Conservation (phyloP, 225 moss, liverwort and hornwort species). For the Marchantia polymorpha region DNA sequence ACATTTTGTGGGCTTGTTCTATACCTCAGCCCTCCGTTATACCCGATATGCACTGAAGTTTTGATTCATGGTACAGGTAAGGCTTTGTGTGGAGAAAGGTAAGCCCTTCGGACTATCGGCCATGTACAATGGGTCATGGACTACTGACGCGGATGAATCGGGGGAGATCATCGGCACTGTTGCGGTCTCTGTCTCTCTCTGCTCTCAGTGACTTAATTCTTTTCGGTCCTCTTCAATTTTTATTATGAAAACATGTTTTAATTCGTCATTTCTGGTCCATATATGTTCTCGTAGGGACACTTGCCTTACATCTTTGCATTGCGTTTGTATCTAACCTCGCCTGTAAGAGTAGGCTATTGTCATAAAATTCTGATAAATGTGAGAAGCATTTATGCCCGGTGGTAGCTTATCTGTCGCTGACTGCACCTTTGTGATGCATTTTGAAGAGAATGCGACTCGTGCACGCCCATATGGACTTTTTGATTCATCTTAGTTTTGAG, state of each 20-base stretch:
- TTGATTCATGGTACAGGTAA: slow-evolving; percentile 30
- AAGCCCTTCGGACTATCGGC: slow-evolving; percentile 49
- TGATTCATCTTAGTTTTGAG: neutral
- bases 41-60: no score
- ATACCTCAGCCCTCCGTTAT: neutral
- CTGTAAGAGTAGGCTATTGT: no score
- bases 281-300: no score
- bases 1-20: neutral
- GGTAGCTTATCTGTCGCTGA: neutral
- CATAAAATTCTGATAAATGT: neutral
- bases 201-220: no score
- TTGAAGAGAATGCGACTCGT: neutral
- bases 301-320: no score
- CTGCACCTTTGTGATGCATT: neutral
- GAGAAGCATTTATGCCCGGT: neutral
- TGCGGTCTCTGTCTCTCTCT: slow-evolving; percentile 30
- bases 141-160: slow-evolving; percentile 23
- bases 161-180: slow-evolving; percentile 50
- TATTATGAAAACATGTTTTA: no score
- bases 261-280: no score
- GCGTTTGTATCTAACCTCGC: no score
- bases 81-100: slow-evolving; percentile 48
- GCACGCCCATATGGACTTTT: neutral
- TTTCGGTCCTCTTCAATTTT: no score
- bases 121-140: slow-evolving; percentile 33